Base-by-base conservation (phyloP, 2,329 filamentous ascomycete species). In the Fusarium graminum region DNA sequence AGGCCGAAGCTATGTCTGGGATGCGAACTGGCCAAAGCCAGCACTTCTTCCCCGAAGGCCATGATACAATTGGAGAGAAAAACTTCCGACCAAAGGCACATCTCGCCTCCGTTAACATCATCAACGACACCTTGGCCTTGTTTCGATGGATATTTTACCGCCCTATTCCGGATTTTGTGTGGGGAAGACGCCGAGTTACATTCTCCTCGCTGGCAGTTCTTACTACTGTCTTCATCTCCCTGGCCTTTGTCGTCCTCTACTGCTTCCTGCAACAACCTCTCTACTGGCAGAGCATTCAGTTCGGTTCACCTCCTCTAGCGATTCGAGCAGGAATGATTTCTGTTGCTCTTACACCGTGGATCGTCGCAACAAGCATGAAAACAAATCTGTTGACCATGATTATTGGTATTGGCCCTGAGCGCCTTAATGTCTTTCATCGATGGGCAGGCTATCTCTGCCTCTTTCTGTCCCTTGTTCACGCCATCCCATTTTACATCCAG, bases 341-440 rank as follows among this genome's bases (percentile, higher is more conserved):
- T 13, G 90, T 97, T 14, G 92, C 94, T 13, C 87, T 97, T 84
- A 90, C 95, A 43, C 94, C 94, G 1, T 97, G 94, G 93, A 94
- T 97, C 67, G 82, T 97, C 49, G 92, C 90, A 17, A 88, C 95
- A 12, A 93, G 92, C 74, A 96, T 93, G 84, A 97, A 97, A 78
- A 91, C 93, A 16, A 98, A 97, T 74, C 74, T 97, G 30, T 85
- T 98, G 54, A 90, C 91, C 1, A 79, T 94, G 55, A 79, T 97
- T 58, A 97, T 94, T 6, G 94, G 94, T 14, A 94, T 98, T 68
- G 92, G 93, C 4, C 94, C 95, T 36, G 94, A 98, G 76, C 86
- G 94, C 46, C 85, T 98, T 49, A 97, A 97, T 70, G 94, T 97
- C 30, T 85, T 97, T 60, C 94, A 98, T 78, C 88, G 94, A 71